Conservation (phyloP, 805 yeast genomes). For the Schwanniomyces pseudopolymorphus region DNA sequence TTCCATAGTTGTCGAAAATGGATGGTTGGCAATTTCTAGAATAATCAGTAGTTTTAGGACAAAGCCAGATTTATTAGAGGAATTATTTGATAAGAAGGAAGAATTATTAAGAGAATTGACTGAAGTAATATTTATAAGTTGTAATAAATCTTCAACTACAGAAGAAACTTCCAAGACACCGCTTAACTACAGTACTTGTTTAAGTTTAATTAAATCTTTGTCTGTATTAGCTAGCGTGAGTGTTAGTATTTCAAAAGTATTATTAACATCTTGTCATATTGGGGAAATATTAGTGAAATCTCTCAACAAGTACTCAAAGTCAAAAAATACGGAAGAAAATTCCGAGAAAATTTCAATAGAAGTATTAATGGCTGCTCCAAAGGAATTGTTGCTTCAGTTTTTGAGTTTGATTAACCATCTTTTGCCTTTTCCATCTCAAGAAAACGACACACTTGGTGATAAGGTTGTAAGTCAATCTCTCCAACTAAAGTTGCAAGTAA, state of each 20-base stretch:
- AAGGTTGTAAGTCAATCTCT: slow-evolving; percentile 16
- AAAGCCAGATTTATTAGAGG: slow-evolving; percentile 45
- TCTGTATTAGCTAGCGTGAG: slow-evolving; percentile 42
- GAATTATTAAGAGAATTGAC: slow-evolving; percentile 22
- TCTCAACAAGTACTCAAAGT: slow-evolving; percentile 50
- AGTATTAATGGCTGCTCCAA: slow-evolving; percentile 71
- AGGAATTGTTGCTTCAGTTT: slow-evolving; percentile 56
- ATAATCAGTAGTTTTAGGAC: slow-evolving; percentile 50
- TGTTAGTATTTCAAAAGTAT: slow-evolving; percentile 39
- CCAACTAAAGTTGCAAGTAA: slow-evolving; percentile 24
- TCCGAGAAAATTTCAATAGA: slow-evolving; percentile 38
- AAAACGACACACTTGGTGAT: slow-evolving; percentile 30
- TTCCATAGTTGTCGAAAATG: slow-evolving; percentile 56
- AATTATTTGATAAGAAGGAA: slow-evolving; percentile 28
- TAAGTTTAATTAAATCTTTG: slow-evolving; percentile 44
- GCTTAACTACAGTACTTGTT: slow-evolving; percentile 36
- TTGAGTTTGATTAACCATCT: slow-evolving; percentile 56
- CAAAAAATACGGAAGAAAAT: slow-evolving; percentile 5
- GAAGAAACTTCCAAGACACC: slow-evolving; percentile 19
- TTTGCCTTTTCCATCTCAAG: slow-evolving; percentile 49
- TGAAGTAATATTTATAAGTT: slow-evolving; percentile 22
- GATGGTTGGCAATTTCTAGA: slow-evolving; percentile 63
- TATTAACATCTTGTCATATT: slow-evolving; percentile 50
- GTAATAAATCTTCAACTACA: slow-evolving; percentile 22
- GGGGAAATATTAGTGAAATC: slow-evolving; percentile 49